Conservation (phyloP, 2,329 filamentous ascomycete species). For the Gnomoniopsis smithogilvyi region DNA sequence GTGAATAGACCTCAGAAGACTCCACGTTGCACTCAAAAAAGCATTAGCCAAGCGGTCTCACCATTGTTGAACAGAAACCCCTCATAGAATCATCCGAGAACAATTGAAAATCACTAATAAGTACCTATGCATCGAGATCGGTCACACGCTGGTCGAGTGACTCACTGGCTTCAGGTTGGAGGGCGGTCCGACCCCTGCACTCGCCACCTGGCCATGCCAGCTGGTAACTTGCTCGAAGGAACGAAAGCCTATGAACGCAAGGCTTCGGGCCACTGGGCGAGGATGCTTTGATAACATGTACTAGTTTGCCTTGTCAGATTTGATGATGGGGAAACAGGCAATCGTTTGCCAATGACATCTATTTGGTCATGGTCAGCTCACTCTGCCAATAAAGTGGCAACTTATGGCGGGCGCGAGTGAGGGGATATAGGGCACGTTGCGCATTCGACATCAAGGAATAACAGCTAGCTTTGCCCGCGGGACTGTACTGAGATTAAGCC, state of each 20-base stretch:
- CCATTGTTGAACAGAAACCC: too few relatives aligned
- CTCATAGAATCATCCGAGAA: too few relatives aligned
- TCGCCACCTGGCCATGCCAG: constrained; percentile 13
- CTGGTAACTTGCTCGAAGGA: constrained; percentile 9
- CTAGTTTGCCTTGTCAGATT: neutral
- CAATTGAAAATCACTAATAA: too few relatives aligned
- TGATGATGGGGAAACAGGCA: neutral
- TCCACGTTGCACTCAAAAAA: neutral
- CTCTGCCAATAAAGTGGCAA: neutral
- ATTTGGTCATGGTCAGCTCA: neutral
- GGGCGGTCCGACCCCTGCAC: too few relatives aligned
- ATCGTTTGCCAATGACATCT: neutral
- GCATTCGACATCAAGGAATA: too few relatives aligned
- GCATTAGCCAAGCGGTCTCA: too few relatives aligned
- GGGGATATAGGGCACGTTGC: too few relatives aligned
- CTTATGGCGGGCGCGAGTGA: too few relatives aligned
- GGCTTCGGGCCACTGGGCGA: neutral
- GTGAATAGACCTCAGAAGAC: constrained; percentile 4
- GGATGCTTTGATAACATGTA: neutral
- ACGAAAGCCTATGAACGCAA: too few relatives aligned
- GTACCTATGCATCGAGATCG: neutral
- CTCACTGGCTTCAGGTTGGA: neutral
- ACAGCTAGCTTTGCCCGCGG: too few relatives aligned
- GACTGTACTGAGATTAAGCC: too few relatives aligned
- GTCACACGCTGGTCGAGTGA: constrained; percentile 9